phyloP scores from a whole-genome alignment of 2,329 filamentous ascomycete genomes.

The Fonsecaea multimorphosa region DNA sequence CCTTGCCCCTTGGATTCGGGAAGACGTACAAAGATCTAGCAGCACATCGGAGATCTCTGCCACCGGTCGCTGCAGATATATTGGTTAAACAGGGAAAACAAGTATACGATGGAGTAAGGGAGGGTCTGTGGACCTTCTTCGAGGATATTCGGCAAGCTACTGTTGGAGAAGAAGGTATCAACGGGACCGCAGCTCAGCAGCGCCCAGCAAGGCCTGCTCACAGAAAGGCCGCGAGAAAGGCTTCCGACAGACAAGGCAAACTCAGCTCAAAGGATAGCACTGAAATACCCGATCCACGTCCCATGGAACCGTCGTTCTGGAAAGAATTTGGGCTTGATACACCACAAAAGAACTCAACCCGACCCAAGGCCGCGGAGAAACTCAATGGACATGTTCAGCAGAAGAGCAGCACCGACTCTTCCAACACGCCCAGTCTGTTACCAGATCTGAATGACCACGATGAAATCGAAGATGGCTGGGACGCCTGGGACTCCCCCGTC shows the following conservation, averaged over 20 bases:
- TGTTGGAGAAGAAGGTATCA: constrained; percentile 87
- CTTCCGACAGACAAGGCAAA: constrained; percentile 43
- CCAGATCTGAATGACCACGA: constrained; percentile 43
- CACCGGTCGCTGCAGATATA: constrained; percentile 56
- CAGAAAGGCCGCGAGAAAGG: constrained; percentile 50
- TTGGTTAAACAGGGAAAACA: constrained; percentile 69
- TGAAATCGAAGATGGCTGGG: constrained; percentile 60
- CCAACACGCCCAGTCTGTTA: constrained; percentile 36
- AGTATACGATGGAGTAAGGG: constrained; percentile 85
- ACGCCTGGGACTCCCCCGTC: constrained; percentile 60
- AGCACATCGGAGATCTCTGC: constrained; percentile 51
- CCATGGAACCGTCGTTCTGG: constrained; percentile 57
- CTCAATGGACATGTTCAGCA: constrained; percentile 26
- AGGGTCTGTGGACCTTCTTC: constrained; percentile 91
- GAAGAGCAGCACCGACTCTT: constrained; percentile 35
- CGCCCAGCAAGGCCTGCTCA: constrained; percentile 43
- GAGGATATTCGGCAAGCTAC: constrained; percentile 95
- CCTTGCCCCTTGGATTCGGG: constrained; percentile 35
- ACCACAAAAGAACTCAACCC: constrained; percentile 46
- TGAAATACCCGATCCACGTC: constrained; percentile 23
- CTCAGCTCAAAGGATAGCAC: background rate
- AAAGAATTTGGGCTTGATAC: constrained; percentile 59
- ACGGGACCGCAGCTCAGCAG: constrained; percentile 47
- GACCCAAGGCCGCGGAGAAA: constrained; percentile 38
- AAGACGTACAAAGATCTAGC: constrained; percentile 47